Evolutionary conservation across 108 stramenopile species (phyloP), one percentile per base, ranked within the genome.

Genomic region (Fragilaria crotonensis): DNA sequence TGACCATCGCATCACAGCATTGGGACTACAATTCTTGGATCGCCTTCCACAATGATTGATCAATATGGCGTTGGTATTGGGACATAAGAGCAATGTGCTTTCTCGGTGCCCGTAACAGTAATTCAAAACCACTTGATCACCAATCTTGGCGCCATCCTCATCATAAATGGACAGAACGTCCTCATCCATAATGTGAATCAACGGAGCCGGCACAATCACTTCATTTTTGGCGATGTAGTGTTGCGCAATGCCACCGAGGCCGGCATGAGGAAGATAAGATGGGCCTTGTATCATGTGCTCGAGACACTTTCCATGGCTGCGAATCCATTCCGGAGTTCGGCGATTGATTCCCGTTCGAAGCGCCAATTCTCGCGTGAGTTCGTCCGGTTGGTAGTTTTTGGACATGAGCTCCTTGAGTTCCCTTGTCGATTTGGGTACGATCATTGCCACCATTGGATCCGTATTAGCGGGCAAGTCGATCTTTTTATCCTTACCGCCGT

Each of bases 1-100:
- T 0, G 76, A 64, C 83, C 83, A 80, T 36, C 60, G 79, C 30
- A 73, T 29, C 45, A 68, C 62, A 9, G 78, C 75, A 57, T 54
- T 89, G 5, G 73, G 48, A 57, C 61, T 25, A 52, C 51, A 52
- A 3, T 52, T 27, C 20, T 30, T 57, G 25, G 54, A 54, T 5
- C 56, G 46, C 22, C 20, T 28, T 26, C 69, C 63, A 50, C 69
- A 70, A 30, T 70, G 69, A 50, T 70, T 70, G 19, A 70, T 58
- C 11, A 70, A 33, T 1, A 57, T 33, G 17, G 62, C 62, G 52
- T 70, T 70, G 32, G 69, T 70, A 5, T 30, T 30, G 1, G 78
- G 78, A 59, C 71, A 72, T 9, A 79, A 53, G 0, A 75, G 46
- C 1, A 79, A 58, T 2, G 73, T 64, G 11, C 59, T 63, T 33